These are phyloP conservation scores for Peniophora sp. DNA, from an alignment of 1,284 basidiomycete species.

Conservation along the genomic window DNA sequence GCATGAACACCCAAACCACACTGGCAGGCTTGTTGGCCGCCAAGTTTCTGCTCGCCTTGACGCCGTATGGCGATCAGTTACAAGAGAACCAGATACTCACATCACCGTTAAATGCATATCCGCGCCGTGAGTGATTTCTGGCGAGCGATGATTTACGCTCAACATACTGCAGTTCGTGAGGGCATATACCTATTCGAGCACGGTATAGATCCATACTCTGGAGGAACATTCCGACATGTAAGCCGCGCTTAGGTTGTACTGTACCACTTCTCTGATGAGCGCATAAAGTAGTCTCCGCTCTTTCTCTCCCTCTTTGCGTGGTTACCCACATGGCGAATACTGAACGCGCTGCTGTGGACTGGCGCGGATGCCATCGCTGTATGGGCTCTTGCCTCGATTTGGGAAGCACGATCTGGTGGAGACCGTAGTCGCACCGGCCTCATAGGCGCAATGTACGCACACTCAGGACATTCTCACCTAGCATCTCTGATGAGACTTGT, in stretches of 20 bases:
- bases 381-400: conserved; percentile 60
- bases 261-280: conserved; percentile 3
- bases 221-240: conserved; percentile 81
- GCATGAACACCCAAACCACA: no score
- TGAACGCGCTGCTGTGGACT: conserved; percentile 63
- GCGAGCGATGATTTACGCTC: background rate
- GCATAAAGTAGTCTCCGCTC: conserved; percentile 61
- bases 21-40: conserved; percentile 23
- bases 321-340: conserved; percentile 40
- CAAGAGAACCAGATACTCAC: conserved; percentile 69
- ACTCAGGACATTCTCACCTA: background rate
- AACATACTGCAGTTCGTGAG: conserved; percentile 61
- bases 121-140: conserved; percentile 29
- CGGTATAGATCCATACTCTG: conserved; percentile 78
- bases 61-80: conserved; percentile 37
- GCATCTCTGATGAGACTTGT: background rate
- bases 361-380: conserved; percentile 60
- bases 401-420: conserved; percentile 46
- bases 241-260: conserved; percentile 15
- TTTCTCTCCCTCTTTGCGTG: conserved; percentile 73
- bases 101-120: conserved; percentile 76
- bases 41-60: conserved; percentile 42
- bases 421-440: conserved; percentile 19
- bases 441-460: background rate
- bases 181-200: conserved; percentile 73